A percentile compares a stretch with the other conserved stretches of the same genome.
Evolutionary conservation across 2,329 filamentous ascomycete species (phyloP).

Genomic region (Colletotrichum lentis): DNA sequence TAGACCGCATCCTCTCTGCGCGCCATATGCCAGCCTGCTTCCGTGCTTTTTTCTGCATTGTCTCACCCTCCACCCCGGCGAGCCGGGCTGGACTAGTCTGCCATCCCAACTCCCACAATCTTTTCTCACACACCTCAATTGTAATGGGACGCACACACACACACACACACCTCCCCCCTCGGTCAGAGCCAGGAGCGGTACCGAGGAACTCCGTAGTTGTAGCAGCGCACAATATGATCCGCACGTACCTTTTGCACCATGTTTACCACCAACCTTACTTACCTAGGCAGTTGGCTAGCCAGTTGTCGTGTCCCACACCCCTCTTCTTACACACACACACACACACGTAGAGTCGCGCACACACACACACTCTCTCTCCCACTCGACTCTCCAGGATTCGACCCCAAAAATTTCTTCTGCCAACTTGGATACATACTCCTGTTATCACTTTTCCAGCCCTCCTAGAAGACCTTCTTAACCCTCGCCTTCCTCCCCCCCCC

Average conservation of each 20-base stretch:
- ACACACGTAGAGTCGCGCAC: conserved; percentile 7
- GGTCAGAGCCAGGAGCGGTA: conserved; percentile 18
- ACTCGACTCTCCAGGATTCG: conserved; percentile 37
- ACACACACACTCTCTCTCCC: not conserved
- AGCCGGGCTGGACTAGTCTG: conserved; percentile 33
- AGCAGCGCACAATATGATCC: conserved; percentile 27
- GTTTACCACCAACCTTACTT: conserved; percentile 13
- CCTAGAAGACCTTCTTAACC: conserved; percentile 39
- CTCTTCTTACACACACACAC: conserved; percentile 24
- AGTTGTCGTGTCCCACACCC: conserved; percentile 31
- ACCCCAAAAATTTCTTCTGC: conserved; percentile 40
- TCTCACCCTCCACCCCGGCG: conserved; percentile 30
- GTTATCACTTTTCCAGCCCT: conserved; percentile 37
- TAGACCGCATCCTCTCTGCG: conserved; percentile 23
- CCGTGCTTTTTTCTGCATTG: conserved; percentile 36
- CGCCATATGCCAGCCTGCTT: conserved; percentile 39
- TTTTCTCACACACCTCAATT: conserved; percentile 33
- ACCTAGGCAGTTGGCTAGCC: conserved; percentile 10
- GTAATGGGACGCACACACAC: conserved; percentile 14
- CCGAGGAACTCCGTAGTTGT: conserved; percentile 22
- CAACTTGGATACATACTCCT: conserved; percentile 36
- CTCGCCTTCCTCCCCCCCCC: conserved; percentile 43
- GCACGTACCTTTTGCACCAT: conserved; percentile 27
- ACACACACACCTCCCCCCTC: not conserved
- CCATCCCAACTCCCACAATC: conserved; percentile 15